A percentile compares a stretch with the other conserved stretches of the same genome.
Evolutionary conservation across 225 moss, liverwort and hornwort species (phyloP).

Genomic region (Rhytidiadelphus loreus): DNA sequence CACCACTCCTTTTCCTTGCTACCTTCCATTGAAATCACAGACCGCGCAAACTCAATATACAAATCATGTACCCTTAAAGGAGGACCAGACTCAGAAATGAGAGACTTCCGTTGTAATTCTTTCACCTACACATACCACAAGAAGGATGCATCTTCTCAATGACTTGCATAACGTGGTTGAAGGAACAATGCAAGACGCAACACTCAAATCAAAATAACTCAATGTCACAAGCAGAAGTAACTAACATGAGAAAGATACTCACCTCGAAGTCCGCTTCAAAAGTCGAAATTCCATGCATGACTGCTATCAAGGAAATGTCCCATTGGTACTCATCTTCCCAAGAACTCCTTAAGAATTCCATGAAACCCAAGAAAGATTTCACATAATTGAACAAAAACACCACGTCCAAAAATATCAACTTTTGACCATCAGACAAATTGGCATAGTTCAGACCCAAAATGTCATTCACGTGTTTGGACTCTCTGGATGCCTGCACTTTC

Average conservation of each 20-base stretch:
- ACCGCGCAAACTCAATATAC: not conserved
- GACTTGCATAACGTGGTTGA: fast-evolving
- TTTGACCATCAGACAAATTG: not conserved
- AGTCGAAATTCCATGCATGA: not conserved
- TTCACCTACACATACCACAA: not conserved
- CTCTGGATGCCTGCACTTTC: not conserved
- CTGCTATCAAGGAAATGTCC: not conserved
- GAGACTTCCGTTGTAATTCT: not conserved
- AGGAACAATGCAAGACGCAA: not conserved
- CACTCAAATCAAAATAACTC: not conserved
- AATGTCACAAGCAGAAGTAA: no score
- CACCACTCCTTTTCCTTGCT: not conserved
- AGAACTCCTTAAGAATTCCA: no score
- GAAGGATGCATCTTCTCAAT: not conserved
- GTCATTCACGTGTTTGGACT: not conserved
- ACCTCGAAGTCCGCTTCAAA: not conserved
- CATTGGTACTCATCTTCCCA: no score
- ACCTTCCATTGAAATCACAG: not conserved
- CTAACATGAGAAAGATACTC: not conserved
- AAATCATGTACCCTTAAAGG: not conserved
- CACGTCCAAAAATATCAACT: not conserved
- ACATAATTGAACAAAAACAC: not conserved
- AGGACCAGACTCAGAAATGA: not conserved
- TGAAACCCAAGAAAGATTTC: no score
- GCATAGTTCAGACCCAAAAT: not conserved